phyloP scores from a whole-genome alignment of 2,329 filamentous ascomycete species.

The Colletotrichum sp. region DNA sequence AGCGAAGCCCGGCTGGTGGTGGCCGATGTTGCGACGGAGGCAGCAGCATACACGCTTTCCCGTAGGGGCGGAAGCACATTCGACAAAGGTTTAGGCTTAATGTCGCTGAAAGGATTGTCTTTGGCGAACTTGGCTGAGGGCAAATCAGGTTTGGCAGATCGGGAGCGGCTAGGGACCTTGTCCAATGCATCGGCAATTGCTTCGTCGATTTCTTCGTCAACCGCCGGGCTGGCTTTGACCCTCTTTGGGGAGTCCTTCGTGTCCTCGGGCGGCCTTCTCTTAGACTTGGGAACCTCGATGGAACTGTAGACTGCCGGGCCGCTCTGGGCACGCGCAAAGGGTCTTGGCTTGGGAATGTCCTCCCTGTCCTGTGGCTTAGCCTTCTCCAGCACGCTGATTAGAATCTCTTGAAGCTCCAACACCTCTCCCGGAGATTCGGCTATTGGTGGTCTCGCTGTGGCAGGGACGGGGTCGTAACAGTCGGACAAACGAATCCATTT shows the following conservation, averaged over 20 bases:
- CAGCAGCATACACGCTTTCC: background rate
- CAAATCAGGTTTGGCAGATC: background rate
- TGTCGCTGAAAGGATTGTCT: background rate
- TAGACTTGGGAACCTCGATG: background rate
- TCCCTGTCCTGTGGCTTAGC: no score
- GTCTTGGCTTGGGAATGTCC: no score
- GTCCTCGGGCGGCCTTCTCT: background rate
- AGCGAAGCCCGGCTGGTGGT: slow-evolving; percentile 1
- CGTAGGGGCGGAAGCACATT: background rate
- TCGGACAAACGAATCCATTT: background rate
- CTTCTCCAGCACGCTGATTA: background rate
- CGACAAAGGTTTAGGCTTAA: background rate
- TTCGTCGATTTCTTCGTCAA: background rate
- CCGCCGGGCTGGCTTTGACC: background rate
- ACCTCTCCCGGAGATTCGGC: background rate
- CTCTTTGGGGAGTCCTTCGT: background rate
- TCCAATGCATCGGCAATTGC: background rate
- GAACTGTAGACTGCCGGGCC: background rate
- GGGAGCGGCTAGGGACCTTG: slow-evolving; percentile 4
- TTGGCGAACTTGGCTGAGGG: background rate
- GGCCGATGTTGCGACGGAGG: background rate
- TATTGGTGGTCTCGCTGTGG: background rate
- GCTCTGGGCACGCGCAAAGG: background rate
- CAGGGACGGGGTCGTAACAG: background rate
- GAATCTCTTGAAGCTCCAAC: background rate